Conservation (phyloP, 2,329 filamentous ascomycete species). For the Annulohypoxylon truncatum region DNA sequence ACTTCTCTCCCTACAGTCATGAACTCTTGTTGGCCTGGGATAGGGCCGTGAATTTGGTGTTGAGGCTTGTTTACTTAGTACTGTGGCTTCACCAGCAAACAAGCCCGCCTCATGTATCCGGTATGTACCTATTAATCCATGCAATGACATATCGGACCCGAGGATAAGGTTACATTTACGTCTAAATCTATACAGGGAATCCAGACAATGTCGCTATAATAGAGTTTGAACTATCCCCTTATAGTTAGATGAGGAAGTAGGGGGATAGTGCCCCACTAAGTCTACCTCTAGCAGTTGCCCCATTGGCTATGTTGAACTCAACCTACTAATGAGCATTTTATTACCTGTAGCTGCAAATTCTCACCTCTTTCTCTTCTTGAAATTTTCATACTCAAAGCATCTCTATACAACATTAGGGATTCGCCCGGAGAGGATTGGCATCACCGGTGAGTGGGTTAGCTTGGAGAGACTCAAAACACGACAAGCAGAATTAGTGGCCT, state of each 20-base stretch:
- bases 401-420: neutral
- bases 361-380: constrained; percentile 1
- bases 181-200: neutral
- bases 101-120: neutral
- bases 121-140: neutral
- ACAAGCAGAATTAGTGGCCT: constrained; percentile 39
- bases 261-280: constrained; percentile 15
- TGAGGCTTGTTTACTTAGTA: neutral
- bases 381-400: constrained; percentile 7
- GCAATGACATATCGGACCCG: too few species aligned
- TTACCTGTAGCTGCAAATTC: constrained; percentile 12
- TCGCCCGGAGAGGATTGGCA: neutral
- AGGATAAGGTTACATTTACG: neutral
- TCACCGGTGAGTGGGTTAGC: neutral
- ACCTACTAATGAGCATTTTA: constrained; percentile 20
- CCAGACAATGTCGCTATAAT: constrained; percentile 19
- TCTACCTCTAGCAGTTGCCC: neutral
- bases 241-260: constrained; percentile 18
- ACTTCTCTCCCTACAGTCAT: neutral
- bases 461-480: neutral
- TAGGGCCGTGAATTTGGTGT: too few species aligned
- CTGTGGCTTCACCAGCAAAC: neutral
- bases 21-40: neutral
- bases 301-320: constrained; percentile 29
- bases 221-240: constrained; percentile 37